Evolutionary conservation across 441 rosid species (phyloP).

Genomic region (Eutrema salsugineum): DNA sequence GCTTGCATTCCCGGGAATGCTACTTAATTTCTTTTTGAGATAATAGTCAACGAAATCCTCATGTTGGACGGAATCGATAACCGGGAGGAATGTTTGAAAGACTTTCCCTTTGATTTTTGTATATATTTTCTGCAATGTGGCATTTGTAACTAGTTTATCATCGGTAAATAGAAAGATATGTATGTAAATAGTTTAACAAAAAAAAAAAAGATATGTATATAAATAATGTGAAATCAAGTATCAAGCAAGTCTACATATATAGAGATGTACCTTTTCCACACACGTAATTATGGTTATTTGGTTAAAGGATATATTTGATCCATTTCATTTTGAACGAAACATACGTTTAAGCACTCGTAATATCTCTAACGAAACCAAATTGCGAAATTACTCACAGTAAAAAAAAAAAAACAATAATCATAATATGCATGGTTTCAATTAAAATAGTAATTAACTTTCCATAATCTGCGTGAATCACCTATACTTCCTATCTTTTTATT

Average conservation of each 20-base stretch:
- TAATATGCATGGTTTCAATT: slow-evolving; percentile 20
- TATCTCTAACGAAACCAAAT: neutral
- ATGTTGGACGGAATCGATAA: slow-evolving; percentile 72
- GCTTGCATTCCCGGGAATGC: slow-evolving; percentile 54
- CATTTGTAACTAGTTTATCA: slow-evolving; percentile 8
- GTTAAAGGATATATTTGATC: neutral
- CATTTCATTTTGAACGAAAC: neutral
- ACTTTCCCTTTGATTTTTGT: slow-evolving; percentile 35
- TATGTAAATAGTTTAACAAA: no score
- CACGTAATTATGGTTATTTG: slow-evolving; percentile 13
- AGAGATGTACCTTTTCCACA: neutral
- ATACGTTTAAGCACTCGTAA: neutral
- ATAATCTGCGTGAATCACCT: neutral
- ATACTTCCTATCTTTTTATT: neutral
- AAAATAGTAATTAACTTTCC: slow-evolving; percentile 17
- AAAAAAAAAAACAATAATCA: neutral
- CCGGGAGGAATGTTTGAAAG: slow-evolving; percentile 62
- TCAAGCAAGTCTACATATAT: neutral
- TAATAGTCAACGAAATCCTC: slow-evolving; percentile 71
- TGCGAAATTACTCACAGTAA: neutral
- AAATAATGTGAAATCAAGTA: slow-evolving; percentile 1
- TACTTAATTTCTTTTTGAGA: slow-evolving; percentile 57
- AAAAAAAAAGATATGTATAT: no score
- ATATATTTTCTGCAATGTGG: slow-evolving; percentile 8
- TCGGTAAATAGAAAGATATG: neutral